Base-by-base conservation (phyloP, 176 grass and related monocot species). In the Microstegium vimineum region DNA sequence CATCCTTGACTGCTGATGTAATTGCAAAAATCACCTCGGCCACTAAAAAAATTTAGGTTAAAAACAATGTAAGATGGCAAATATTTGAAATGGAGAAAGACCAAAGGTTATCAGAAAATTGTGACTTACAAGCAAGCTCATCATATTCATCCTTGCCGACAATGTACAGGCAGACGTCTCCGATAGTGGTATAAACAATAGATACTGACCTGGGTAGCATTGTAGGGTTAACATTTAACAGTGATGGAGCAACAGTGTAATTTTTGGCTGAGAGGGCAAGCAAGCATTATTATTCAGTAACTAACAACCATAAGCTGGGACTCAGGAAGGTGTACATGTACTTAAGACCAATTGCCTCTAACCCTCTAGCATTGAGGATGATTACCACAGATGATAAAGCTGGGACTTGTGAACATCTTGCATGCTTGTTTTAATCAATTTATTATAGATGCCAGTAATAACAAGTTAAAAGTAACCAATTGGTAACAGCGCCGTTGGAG, bases 91-190 rank as follows among this genome's bases (percentile, higher is more conserved):
- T 34, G 40, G 13, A 80, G 33, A 0, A 47, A 14, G 26, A 81
- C 22, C 28, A 45, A 25, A 80, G 38, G 13, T 6, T 63, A 28
- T 30, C 37, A 32, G 66, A 76, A 28, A 42, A 10, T 45, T 7
- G 61, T 16, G 33, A 90, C 95, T 98, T 76, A 98, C 95, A 54
- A 77, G 92, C 92, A 91, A 98, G 95, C 54, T 98, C 95, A 8
- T 98, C 95, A 11, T 98, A 98, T 75, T 98, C 95, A 93, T 98
- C 95, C 82, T 98, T 98, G 62, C 96, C 96, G 70, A 98, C 93
- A 66, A 95, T 82, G 85, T 95, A 95, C 68, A 98, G 74, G 85
- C 90, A 95, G 56, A 98, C 87, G 69, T 98, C 96, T 17, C 96
- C 96, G 61, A 95, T 84, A 74, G 90, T 84, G 31, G 93, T 95